Conservation (phyloP, 2,329 filamentous ascomycete species). For the Thermothelomyces thermophilus region DNA sequence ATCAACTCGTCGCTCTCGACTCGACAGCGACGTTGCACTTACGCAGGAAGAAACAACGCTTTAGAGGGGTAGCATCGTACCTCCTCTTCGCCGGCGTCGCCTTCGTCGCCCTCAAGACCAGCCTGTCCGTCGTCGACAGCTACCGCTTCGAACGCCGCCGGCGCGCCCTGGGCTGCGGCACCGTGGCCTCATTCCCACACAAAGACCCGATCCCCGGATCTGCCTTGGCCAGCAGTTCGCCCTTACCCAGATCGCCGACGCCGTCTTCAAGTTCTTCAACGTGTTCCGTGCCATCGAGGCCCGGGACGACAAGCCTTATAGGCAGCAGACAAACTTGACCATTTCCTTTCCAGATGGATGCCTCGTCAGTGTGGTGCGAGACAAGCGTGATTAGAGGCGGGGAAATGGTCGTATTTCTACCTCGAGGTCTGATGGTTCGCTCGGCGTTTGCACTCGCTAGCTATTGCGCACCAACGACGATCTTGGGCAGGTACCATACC, state of each 20-base stretch:
- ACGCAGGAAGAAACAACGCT: too few relatives aligned
- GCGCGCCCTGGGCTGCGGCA: conserved; percentile 41
- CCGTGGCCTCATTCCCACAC: conserved; percentile 40
- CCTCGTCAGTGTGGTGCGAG: conserved; percentile 17
- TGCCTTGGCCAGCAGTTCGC: conserved; percentile 43
- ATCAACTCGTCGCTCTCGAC: too few relatives aligned
- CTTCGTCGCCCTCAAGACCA: conserved; percentile 3
- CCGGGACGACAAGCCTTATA: conserved; percentile 17
- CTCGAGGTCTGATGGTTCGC: too few relatives aligned
- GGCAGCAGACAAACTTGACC: conserved; percentile 16
- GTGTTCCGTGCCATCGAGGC: conserved; percentile 28
- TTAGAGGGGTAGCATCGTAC: too few relatives aligned
- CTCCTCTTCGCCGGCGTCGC: conserved; percentile 2
- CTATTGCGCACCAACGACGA: too few relatives aligned
- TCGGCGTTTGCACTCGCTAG: too few relatives aligned
- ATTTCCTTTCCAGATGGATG: conserved; percentile 23
- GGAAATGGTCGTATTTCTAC: too few relatives aligned
- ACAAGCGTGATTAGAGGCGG: too few relatives aligned
- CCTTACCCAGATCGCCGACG: conserved; percentile 35
- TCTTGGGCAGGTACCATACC: too few relatives aligned
- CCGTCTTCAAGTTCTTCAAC: conserved; percentile 32
- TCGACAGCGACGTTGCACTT: too few relatives aligned
- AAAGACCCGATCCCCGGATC: conserved; percentile 45
- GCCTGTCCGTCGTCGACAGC: conserved; percentile 5
- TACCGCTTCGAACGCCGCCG: conserved; percentile 18